Evolutionary conservation across 805 yeast species (phyloP), one percentile per base, ranked within the genome.

Genomic region (Alloascoidea hylecoeti): DNA sequence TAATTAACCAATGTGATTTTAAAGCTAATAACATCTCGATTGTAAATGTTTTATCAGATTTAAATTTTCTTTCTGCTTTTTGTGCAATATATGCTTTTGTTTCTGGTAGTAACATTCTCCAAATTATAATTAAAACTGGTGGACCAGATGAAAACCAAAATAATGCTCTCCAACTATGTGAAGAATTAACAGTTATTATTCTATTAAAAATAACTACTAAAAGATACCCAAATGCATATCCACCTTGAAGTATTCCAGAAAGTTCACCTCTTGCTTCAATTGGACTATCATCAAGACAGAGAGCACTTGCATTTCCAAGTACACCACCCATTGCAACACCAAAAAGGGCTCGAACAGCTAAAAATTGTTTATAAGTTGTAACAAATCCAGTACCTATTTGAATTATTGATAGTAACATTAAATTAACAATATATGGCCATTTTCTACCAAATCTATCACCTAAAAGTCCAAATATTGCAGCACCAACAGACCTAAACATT

Each of bases 91-190:
- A 23, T 9, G n/a, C 9, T n/a, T 23, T n/a, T 9, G 30, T 9
- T n/a, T 23, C 30, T 23, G 30, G 30, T 9, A 23, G n/a, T 9
- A 9, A 4, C 18, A 60, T 42, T 57, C 75, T 65, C 58, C 64
- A 64, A 19, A 47, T 39, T 37, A 63, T 57, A 40, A 69, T 56
- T 4, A 64, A 41, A 34, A 58, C 57, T 40, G 71, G 66, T 27
- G 64, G 60, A 34, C 80, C 78, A 14, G 83, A 75, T 42, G 76
- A 70, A 46, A 78, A 75, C 77, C 81, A 75, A 53, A 74, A 75
- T 41, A 78, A 52, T 2, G 78, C 65, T 56, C 81, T 68, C 85
- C 85, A 78, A 0, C 63, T 59, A 41, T 71, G 63, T 1, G 59
- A 47, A 3, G 75, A 60, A 41, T 64, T 68, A n/a, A n/a, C n/a